These are phyloP conservation scores for Ascoidea rubescens DNA, from an alignment of 805 yeast genomes.

Conservation along the genomic window DNA sequence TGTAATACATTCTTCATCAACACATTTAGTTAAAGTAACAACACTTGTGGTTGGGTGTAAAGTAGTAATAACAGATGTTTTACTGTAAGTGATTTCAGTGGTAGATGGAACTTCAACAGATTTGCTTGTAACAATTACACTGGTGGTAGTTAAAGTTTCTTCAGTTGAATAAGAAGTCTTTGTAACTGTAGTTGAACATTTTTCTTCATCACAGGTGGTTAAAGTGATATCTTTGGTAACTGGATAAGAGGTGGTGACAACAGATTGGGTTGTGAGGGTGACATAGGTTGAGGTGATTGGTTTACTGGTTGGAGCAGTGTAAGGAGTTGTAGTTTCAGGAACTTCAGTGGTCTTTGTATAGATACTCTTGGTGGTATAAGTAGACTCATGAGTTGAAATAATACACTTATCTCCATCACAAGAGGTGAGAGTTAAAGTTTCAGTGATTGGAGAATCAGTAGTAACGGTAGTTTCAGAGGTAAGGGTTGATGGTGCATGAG, in stretches of 20 bases:
- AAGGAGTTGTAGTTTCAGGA: slow-evolving; percentile 11
- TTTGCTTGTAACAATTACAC: neutral
- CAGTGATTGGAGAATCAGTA: neutral
- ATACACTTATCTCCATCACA: neutral
- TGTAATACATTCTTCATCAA: neutral
- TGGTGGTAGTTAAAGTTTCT: neutral
- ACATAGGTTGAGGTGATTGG: slow-evolving; percentile 6
- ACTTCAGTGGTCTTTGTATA: slow-evolving; percentile 4
- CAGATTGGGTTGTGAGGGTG: slow-evolving; percentile 5
- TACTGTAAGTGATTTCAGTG: slow-evolving; percentile 2
- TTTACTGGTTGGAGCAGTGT: slow-evolving; percentile 8
- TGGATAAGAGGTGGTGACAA: slow-evolving; percentile 10
- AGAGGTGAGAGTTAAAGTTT: neutral
- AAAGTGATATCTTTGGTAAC: slow-evolving; percentile 8
- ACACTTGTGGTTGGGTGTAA: neutral
- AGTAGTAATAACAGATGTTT: slow-evolving; percentile 2
- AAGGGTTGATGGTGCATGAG: neutral
- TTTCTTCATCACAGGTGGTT: slow-evolving; percentile 9
- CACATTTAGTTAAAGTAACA: neutral
- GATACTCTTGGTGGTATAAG: slow-evolving; percentile 3
- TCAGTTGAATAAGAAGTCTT: neutral
- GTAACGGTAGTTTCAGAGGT: neutral
- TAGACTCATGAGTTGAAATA: neutral
- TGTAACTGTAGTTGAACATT: slow-evolving; percentile 12
- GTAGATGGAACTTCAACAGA: neutral